Evolutionary conservation across 306 rosid genomes (phyloP).

Genomic region (Cicer bijugum): DNA sequence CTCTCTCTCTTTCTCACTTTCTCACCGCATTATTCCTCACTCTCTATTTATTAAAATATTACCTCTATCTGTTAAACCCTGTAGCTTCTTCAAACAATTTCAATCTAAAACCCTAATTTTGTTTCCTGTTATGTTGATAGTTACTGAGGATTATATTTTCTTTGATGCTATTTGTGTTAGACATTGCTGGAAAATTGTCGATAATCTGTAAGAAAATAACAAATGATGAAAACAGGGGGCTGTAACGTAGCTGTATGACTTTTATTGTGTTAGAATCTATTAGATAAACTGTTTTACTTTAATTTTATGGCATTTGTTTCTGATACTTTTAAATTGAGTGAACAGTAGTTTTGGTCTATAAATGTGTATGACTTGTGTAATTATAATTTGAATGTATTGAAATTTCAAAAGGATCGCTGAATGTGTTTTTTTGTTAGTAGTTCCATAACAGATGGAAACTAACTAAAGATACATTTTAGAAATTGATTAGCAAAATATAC

Average conservation of each 20-base stretch:
- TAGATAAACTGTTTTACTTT: not conserved
- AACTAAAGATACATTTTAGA: too few relatives aligned
- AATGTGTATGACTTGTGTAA: too few relatives aligned
- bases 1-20: not conserved
- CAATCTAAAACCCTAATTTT: constrained; percentile 34
- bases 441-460: too few relatives aligned
- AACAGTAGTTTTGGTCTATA: too few relatives aligned
- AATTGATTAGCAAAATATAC: too few relatives aligned
- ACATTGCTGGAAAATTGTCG: not conserved
- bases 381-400: too few relatives aligned
- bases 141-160: too few relatives aligned
- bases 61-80: constrained; percentile 26
- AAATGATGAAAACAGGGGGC: not conserved
- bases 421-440: too few relatives aligned
- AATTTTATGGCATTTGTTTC: not conserved
- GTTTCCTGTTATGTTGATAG: not conserved
- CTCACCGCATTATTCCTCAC: not conserved
- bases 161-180: too few relatives aligned
- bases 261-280: not conserved
- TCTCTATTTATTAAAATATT: constrained; percentile 2
- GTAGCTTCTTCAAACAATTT: constrained; percentile 4
- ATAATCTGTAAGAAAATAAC: not conserved
- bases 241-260: not conserved
- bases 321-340: not conserved
- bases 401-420: too few relatives aligned